These are phyloP conservation scores for Botryosphaeria dothidea DNA, from an alignment of 2,329 filamentous ascomycete genomes.

Conservation along the genomic window DNA sequence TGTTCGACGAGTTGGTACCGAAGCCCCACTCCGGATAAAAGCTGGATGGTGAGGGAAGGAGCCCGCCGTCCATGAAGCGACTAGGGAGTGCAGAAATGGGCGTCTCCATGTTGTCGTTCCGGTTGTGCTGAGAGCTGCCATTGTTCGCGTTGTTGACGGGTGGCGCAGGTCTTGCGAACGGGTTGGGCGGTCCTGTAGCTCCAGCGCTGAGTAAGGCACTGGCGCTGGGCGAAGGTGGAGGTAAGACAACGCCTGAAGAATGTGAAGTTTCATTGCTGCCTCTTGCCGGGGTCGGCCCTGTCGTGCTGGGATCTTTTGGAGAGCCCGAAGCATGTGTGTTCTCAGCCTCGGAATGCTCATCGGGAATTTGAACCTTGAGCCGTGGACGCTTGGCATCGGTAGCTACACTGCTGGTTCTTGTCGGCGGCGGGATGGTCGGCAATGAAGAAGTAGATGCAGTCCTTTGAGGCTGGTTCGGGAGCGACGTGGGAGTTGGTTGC, in stretches of 20 bases:
- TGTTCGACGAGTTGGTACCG: constrained; percentile 70
- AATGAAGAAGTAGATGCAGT: constrained; percentile 62
- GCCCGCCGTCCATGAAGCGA: constrained; percentile 82
- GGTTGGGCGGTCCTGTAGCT: constrained; percentile 89
- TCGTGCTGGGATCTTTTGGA: constrained; percentile 62
- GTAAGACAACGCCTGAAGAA: constrained; percentile 74
- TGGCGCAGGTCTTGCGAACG: constrained; percentile 84
- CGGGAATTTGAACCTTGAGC: constrained; percentile 92
- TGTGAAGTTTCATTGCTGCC: constrained; percentile 57
- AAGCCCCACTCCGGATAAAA: constrained; percentile 94
- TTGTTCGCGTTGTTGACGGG: constrained; percentile 56
- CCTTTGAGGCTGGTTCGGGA: constrained; percentile 46
- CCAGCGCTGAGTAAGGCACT: constrained; percentile 85
- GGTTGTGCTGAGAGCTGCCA: constrained; percentile 42
- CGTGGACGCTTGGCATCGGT: constrained; percentile 72
- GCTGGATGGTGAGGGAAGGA: constrained; percentile 85
- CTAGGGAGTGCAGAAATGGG: constrained; percentile 94
- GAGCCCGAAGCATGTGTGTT: constrained; percentile 72
- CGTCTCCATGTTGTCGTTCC: constrained; percentile 59
- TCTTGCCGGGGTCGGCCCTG: constrained; percentile 59
- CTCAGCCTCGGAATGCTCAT: constrained; percentile 79
- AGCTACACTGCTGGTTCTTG: constrained; percentile 75
- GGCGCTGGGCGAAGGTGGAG: constrained; percentile 88
- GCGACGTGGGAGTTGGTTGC: constrained; percentile 44
- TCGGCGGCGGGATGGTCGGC: constrained; percentile 71